Conservation (phyloP, 345 rosid genomes). For the Laguncularia racemosa region DNA sequence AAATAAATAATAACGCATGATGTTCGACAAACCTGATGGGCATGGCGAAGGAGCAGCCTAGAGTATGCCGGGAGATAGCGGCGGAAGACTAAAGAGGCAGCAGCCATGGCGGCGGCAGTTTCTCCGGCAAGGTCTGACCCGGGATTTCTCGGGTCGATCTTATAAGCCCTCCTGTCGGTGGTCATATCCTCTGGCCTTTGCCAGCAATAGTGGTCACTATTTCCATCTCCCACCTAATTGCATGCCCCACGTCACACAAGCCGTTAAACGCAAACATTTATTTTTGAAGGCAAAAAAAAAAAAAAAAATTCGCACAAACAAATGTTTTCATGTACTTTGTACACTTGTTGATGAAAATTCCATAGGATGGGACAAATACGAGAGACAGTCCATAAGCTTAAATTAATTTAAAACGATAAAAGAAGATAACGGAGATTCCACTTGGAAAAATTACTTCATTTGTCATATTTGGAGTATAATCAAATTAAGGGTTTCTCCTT, state of each 20-base stretch:
- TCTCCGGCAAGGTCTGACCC: slow-evolving; percentile 56
- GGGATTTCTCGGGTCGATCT: slow-evolving; percentile 22
- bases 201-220: slow-evolving; percentile 45
- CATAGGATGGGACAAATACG: no score
- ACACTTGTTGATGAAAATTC: no score
- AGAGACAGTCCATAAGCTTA: no score
- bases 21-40: slow-evolving; percentile 24
- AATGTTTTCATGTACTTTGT: neutral
- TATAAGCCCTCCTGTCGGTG: slow-evolving; percentile 33
- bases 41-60: slow-evolving; percentile 31
- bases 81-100: slow-evolving; percentile 37
- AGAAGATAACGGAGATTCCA: no score
- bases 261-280: no score
- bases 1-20: neutral
- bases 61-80: slow-evolving; percentile 26
- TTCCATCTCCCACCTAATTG: slow-evolving; percentile 43
- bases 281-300: neutral
- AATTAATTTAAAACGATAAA: no score
- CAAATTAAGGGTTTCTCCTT: no score
- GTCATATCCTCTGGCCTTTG: slow-evolving; percentile 60
- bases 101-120: slow-evolving; percentile 47
- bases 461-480: no score
- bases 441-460: no score
- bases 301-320: neutral
- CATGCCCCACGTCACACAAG: no score